Base-by-base conservation (phyloP, 2,329 filamentous ascomycete species). In the Xenosphaeropsis pyriputrescens region DNA sequence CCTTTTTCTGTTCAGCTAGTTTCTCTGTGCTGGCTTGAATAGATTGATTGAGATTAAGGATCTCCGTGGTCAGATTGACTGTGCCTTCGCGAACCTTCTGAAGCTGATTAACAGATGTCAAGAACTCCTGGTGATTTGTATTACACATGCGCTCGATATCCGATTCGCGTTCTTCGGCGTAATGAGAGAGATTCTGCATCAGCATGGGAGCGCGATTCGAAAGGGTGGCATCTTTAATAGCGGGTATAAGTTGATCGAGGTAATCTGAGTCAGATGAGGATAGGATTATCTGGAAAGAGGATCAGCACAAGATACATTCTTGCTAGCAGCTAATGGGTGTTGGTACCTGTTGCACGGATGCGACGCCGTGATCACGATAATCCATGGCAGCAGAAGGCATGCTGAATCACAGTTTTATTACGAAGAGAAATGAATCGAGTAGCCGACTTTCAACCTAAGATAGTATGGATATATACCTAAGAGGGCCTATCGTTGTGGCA, bases 11-110 rank as follows among this genome's bases (percentile, higher is more conserved):
- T 52, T 85, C 82, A 0, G 89, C 89, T 29, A 98, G 67, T 57
- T 86, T 88, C 63, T 96, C 86, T 0, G 91, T 96, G 55, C 88
- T 96, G 34, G 79, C 71, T 60, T 96, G 89, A 39, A 98, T 96
- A 6, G 86, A 93, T 57, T 93, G 82, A 53, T 94, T 96, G 40
- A 98, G 69, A 48, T 85, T 75, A 44, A 98, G 65, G 41, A 98
- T 96, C 57, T 98, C 89, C 30, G 80, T 74, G 2, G 89, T 96
- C 51, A 98, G 65, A 34, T 74, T 70, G 31, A 94, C 85, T 1
- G 89, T 96, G 31, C 85, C 86, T 57, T 95, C 85, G 38, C 89
- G 80, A 37, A 96, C 86, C 41, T 76, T 74, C 49, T 96, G 82
- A n/a, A 98, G 72, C 54, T 93, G 85, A 51, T 91, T 93, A 47